Evolutionary conservation across 1,284 basidiomycete genomes (phyloP).

Genomic region (Baeospora myosura): DNA sequence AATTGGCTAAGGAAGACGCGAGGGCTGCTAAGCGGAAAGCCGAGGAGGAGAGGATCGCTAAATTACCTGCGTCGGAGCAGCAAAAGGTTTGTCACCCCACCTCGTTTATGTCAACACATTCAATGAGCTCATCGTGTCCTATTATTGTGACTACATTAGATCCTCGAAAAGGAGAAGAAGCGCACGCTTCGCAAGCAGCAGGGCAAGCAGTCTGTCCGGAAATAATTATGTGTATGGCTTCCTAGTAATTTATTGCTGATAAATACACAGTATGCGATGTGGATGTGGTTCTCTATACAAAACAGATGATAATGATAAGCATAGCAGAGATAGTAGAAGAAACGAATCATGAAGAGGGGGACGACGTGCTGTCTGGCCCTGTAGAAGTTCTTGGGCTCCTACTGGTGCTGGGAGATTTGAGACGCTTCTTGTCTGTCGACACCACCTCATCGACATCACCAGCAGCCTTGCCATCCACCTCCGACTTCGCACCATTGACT

Average conservation of each 20-base stretch:
- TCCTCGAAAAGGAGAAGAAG: constrained; percentile 71
- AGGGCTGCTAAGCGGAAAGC: constrained; percentile 67
- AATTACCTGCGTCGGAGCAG: constrained; percentile 74
- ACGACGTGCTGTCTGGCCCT: background rate
- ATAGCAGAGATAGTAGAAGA: background rate
- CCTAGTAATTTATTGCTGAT: constrained; percentile 9
- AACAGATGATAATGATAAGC: background rate
- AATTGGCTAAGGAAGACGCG: constrained; percentile 55
- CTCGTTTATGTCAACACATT: constrained; percentile 6
- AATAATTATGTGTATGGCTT: constrained; percentile 23
- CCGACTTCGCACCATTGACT: background rate
- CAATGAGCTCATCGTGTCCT: too few species aligned
- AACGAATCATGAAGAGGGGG: background rate
- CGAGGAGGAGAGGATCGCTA: constrained; percentile 65
- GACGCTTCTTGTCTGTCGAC: constrained; percentile 2
- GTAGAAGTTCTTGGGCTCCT: background rate
- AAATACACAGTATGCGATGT: background rate
- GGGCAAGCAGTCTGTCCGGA: constrained; percentile 50
- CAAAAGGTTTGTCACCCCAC: constrained; percentile 47
- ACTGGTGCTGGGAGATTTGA: background rate
- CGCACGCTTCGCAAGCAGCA: constrained; percentile 62
- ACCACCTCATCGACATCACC: too few species aligned
- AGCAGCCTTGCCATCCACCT: constrained; percentile 5
- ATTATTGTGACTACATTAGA: too few species aligned
- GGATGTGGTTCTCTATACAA: background rate